Percentiles rank a stretch among this genome's conserved stretches.
These are phyloP conservation scores for Lactarius tabidus DNA, from an alignment of 768 basidiomycete genomes.

Conservation along the genomic window DNA sequence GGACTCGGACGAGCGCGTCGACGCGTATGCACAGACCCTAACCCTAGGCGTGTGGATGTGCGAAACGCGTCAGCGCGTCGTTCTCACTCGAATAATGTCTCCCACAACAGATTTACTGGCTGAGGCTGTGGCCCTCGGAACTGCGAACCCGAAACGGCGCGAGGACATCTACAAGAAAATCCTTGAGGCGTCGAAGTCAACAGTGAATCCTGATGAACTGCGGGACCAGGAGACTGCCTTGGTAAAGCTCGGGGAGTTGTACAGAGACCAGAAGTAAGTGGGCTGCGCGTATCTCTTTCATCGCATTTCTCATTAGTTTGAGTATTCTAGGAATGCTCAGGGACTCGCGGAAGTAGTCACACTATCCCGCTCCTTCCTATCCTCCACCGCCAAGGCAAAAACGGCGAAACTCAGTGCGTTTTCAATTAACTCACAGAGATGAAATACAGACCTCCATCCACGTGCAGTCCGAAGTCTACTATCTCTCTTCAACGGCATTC, in stretches of 20 bases:
- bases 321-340: conserved; percentile 63
- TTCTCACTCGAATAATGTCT: conserved; percentile 18
- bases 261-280: conserved; percentile 78
- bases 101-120: conserved; percentile 45
- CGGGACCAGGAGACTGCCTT: conserved; percentile 83
- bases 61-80: conserved; percentile 24
- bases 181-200: conserved; percentile 39
- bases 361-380: conserved; percentile 77
- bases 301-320: not conserved
- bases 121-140: conserved; percentile 49
- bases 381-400: conserved; percentile 94
- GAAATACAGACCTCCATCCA: conserved; percentile 4
- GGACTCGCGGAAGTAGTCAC: conserved; percentile 85
- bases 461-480: conserved; percentile 84
- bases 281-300: not conserved
- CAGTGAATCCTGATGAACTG: conserved; percentile 53
- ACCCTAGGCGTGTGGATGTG: conserved; percentile 14
- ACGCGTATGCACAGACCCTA: conserved; percentile 25
- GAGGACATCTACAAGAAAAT: conserved; percentile 75
- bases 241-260: conserved; percentile 79
- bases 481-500: conserved; percentile 80
- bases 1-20: conserved; percentile 2
- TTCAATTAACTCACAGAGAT: not conserved
- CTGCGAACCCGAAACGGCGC: conserved; percentile 53
- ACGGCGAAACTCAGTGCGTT: conserved; percentile 85